Evolutionary conservation across 306 rosid genomes (phyloP), one percentile per base, ranked within the genome.

Genomic region (Argentina anserina): DNA sequence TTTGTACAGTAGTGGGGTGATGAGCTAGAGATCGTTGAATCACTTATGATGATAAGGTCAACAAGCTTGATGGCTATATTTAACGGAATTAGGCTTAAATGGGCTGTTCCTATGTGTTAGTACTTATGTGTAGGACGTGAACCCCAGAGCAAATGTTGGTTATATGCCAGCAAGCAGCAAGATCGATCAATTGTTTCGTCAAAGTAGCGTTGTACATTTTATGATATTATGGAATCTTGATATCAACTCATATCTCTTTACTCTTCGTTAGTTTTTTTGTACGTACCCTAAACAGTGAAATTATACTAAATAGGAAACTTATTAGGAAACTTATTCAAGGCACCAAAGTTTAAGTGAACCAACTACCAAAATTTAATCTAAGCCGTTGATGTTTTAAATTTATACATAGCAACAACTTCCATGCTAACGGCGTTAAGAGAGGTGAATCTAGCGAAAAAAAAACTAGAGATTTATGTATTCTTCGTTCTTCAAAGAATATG

Each of bases 21-120:
- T 64, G 18, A 39, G 69, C 40, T 59, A 59, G 47, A 39, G 47
- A 10, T 20, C 11, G 33, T 31, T 29, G 42, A 17, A 11, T 43
- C 49, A 43, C 59, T 60, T 43, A 40, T 15, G 18, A 31, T 10
- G 70, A 26, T 33, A 70, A 74, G 85, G 93, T 87, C 95, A 85
- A 89, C 90, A 85, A 82, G 71, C 15, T 62, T 42, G 64, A 56
- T 45, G 79, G 6, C 70, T 42, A 33, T 26, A 46, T 68, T 37
- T 43, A 50, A 37, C 71, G 7, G 59, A 26, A 42, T 3, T 65
- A 55, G 41, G 64, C 62, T 47, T 49, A 5, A 55, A 45, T 13
- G 61, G 42, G 70, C 36, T 70, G 40, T 26, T 71, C 75, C 75
- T 71, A 70, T 17, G 36, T 28, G 42, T 5, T 2, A n/a, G 67